phyloP scores from a whole-genome alignment of 148 eudicot species.

The Vaccinium darrowii region DNA sequence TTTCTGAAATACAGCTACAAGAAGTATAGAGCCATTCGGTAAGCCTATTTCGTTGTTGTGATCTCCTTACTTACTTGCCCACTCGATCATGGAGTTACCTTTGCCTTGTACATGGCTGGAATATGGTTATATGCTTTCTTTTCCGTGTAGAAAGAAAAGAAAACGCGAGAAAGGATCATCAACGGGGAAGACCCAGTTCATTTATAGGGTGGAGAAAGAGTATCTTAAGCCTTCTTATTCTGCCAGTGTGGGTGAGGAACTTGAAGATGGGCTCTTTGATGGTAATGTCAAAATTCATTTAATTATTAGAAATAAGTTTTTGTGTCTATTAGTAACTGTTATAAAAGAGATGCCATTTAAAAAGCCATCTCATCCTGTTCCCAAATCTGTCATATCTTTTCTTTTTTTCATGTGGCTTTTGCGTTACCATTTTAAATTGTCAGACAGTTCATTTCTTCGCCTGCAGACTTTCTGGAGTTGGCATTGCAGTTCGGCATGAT shows the following conservation, averaged over 20 bases:
- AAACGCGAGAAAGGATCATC: conserved; percentile 55
- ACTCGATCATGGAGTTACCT: not conserved
- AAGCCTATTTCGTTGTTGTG: conserved; percentile 18
- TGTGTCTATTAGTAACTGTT: not conserved
- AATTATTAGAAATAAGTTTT: not conserved
- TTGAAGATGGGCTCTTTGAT: conserved; percentile 97
- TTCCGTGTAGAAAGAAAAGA: conserved; percentile 52
- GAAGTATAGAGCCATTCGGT: conserved; percentile 76
- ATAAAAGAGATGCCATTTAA: not conserved
- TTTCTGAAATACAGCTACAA: conserved; percentile 73
- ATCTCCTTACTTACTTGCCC: not conserved
- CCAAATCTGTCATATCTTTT: not conserved
- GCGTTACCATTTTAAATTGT: not conserved
- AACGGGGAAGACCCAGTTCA: conserved; percentile 42
- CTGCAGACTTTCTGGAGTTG: conserved; percentile 89
- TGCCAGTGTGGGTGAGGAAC: conserved; percentile 91
- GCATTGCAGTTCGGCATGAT: conserved; percentile 94
- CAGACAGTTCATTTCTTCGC: not conserved
- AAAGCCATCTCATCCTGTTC: not conserved
- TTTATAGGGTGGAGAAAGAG: conserved; percentile 88
- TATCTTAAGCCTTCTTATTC: conserved; percentile 78
- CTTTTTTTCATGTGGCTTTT: not conserved
- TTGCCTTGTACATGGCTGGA: not conserved
- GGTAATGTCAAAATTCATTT: conserved; percentile 42
- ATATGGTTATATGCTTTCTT: conserved; percentile 8